Conservation (phyloP, 805 yeast species). For the Yamadazyma olivae region DNA sequence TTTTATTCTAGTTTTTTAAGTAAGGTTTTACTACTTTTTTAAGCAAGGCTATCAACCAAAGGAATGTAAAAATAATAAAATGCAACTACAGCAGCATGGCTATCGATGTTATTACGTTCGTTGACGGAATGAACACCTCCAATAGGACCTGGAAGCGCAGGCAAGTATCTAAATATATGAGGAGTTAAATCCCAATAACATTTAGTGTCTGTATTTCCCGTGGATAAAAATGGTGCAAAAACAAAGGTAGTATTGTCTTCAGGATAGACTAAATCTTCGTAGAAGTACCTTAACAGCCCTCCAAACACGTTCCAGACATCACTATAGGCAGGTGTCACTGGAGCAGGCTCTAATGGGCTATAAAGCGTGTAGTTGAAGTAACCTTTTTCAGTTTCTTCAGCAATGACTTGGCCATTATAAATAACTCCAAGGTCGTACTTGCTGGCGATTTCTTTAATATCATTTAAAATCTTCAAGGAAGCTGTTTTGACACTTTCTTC, state of each 20-base stretch:
- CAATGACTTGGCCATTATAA: constrained; percentile 20
- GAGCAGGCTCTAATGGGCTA: constrained; percentile 33
- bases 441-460: constrained; percentile 29
- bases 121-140: constrained; percentile 31
- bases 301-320: constrained; percentile 31
- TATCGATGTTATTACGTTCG: constrained; percentile 25
- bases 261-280: constrained; percentile 30
- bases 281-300: constrained; percentile 33
- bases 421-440: constrained; percentile 34
- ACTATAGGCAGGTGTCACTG: constrained; percentile 30
- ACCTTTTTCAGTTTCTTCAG: constrained; percentile 24
- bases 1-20: no score
- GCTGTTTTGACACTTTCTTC: constrained; percentile 36
- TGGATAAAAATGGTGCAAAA: constrained; percentile 32
- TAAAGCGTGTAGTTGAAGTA: constrained; percentile 26
- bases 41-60: constrained; percentile 18
- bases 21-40: no score
- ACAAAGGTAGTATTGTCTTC: constrained; percentile 21
- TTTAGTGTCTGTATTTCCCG: constrained; percentile 40
- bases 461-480: constrained; percentile 24
- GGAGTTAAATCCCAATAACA: constrained; percentile 36
- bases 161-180: constrained; percentile 32
- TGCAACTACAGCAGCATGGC: constrained; percentile 30
- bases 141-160: constrained; percentile 17
- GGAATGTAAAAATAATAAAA: constrained; percentile 37